These are phyloP conservation scores for Diaporthe vexans DNA, from an alignment of 2,329 filamentous ascomycete genomes.

Conservation along the genomic window DNA sequence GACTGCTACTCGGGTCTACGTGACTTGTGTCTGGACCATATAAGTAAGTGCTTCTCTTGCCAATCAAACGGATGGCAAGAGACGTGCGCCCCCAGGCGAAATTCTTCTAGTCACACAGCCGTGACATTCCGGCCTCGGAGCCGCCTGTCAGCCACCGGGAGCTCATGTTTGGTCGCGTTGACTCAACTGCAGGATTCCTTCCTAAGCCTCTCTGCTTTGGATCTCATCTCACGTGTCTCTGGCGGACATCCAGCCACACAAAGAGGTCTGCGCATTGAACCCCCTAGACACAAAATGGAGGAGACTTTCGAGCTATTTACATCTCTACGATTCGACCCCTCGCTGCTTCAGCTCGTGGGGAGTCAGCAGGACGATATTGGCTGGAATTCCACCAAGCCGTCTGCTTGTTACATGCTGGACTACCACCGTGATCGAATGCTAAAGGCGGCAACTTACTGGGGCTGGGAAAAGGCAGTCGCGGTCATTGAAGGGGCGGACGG, in stretches of 20 bases:
- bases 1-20: background rate
- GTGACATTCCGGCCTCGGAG: conserved; percentile 20
- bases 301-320: conserved; percentile 75
- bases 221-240: background rate
- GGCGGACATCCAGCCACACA: background rate
- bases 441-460: conserved; percentile 70
- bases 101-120: background rate
- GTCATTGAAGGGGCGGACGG: conserved; percentile 61
- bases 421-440: conserved; percentile 85
- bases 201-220: background rate
- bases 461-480: conserved; percentile 63
- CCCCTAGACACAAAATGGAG: conserved; percentile 49
- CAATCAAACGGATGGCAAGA: background rate
- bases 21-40: too few species aligned
- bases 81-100: background rate
- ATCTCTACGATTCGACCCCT: conserved; percentile 78
- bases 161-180: background rate
- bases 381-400: conserved; percentile 67
- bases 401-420: conserved; percentile 83
- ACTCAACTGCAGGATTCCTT: conserved; percentile 1
- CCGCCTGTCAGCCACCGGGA: conserved; percentile 1
- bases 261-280: too few species aligned
- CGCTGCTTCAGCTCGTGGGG: conserved; percentile 60
- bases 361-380: conserved; percentile 57
- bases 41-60: background rate